These are phyloP conservation scores for Talaromyces sp. DNA, from an alignment of 2,329 filamentous ascomycete genomes.

Conservation along the genomic window DNA sequence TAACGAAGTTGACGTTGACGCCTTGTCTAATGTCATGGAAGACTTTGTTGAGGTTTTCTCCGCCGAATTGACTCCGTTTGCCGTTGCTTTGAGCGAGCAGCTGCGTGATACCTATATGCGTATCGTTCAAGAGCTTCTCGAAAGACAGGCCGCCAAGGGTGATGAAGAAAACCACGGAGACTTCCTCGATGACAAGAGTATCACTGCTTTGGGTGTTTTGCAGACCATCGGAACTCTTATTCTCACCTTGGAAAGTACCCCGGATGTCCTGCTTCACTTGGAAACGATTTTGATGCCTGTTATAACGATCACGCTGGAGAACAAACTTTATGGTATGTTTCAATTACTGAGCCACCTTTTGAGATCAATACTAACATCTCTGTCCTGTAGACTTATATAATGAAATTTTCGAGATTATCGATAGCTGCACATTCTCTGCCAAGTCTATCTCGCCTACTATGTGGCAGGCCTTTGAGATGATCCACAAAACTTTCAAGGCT, in stretches of 20 bases:
- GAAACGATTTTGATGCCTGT: slow-evolving; percentile 97
- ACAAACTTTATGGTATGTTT: slow-evolving; percentile 78
- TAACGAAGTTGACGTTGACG: slow-evolving; percentile 97
- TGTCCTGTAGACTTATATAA: slow-evolving; percentile 74
- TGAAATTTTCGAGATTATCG: slow-evolving; percentile 97
- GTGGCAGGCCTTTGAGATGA: slow-evolving; percentile 97
- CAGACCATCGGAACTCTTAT: slow-evolving; percentile 98
- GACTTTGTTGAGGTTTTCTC: slow-evolving; percentile 99
- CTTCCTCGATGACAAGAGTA: slow-evolving; percentile 96
- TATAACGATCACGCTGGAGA: slow-evolving; percentile 90
- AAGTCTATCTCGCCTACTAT: slow-evolving; percentile 94
- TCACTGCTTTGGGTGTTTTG: slow-evolving; percentile 89
- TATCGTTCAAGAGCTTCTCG: slow-evolving; percentile 85
- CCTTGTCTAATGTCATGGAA: slow-evolving; percentile 97
- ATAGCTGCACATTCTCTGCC: slow-evolving; percentile 96
- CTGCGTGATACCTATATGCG: slow-evolving; percentile 92
- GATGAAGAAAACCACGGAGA: slow-evolving; percentile 79
- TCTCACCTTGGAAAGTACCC: slow-evolving; percentile 91
- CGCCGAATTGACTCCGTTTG: slow-evolving; percentile 93
- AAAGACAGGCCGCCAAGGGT: slow-evolving; percentile 71
- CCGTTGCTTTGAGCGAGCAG: slow-evolving; percentile 92
- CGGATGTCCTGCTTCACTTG: slow-evolving; percentile 88
- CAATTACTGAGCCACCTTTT: background rate
- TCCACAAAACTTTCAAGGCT: slow-evolving; percentile 94
- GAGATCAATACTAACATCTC: background rate